phyloP scores from a whole-genome alignment of 495 filamentous ascomycete species.

The Penicillium paradoxum region DNA sequence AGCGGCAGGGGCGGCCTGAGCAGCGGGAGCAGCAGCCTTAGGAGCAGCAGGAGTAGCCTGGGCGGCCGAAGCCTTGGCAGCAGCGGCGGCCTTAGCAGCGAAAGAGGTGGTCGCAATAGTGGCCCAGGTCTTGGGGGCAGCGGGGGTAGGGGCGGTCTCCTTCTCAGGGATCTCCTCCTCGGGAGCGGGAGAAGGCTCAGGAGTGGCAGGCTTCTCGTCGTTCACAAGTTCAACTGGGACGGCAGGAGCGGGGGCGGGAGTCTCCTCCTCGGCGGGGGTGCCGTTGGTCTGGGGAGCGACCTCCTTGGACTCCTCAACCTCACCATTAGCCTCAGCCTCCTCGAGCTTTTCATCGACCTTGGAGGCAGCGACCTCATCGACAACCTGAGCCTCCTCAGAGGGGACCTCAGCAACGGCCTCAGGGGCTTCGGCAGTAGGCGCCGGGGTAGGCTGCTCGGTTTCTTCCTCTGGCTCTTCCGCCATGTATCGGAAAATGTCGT shows the following conservation, averaged over 20 bases:
- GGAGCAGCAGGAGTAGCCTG: constrained; percentile 32
- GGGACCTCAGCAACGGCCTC: constrained; percentile 20
- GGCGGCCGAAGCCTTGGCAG: constrained; percentile 23
- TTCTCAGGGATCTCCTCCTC: constrained; percentile 44
- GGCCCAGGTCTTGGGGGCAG: constrained; percentile 83
- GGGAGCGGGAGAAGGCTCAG: constrained; percentile 42
- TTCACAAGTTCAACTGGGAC: constrained; percentile 46
- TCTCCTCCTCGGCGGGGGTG: constrained; percentile 29
- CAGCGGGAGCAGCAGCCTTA: constrained; percentile 30
- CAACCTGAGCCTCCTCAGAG: constrained; percentile 31
- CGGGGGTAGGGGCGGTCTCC: constrained; percentile 46
- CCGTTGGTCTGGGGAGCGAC: constrained; percentile 40
- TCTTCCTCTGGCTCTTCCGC: constrained; percentile 71
- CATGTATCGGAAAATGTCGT: constrained; percentile 94
- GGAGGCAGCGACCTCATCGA: constrained; percentile 33
- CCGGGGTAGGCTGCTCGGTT: constrained; percentile 50
- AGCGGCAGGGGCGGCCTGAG: constrained; percentile 32
- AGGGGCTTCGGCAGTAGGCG: constrained; percentile 35
- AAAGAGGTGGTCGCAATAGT: constrained; percentile 54
- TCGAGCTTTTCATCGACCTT: constrained; percentile 59
- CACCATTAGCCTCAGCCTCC: constrained; percentile 32
- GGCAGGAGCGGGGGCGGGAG: constrained; percentile 29
- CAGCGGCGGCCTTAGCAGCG: constrained; percentile 20
- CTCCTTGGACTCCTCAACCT: constrained; percentile 27
- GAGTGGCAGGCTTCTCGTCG: constrained; percentile 49